phyloP scores from a whole-genome alignment of 805 yeast species.

The Zygoascus bituminiphila region DNA sequence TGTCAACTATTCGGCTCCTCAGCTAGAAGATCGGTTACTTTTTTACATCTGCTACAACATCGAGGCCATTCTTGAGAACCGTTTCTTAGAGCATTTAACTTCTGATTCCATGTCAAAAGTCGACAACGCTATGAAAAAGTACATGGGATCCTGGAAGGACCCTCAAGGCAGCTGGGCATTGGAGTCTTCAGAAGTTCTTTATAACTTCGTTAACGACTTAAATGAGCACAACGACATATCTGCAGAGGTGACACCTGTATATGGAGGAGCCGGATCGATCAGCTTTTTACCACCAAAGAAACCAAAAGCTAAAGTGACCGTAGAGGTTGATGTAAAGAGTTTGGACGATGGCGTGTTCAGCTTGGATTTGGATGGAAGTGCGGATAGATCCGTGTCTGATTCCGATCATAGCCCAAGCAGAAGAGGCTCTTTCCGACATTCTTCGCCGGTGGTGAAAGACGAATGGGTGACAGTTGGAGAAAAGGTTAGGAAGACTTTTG shows the following conservation, averaged over 20 bases:
- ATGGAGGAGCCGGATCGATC: conserved; percentile 7
- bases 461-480: background rate
- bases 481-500: background rate
- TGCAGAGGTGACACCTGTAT: conserved; percentile 13
- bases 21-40: conserved; percentile 51
- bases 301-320: background rate
- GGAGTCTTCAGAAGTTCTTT: background rate
- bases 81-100: conserved; percentile 7
- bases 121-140: conserved; percentile 9
- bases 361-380: background rate
- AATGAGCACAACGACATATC: conserved; percentile 23
- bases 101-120: conserved; percentile 6
- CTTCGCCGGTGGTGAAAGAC: background rate
- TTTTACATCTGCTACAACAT: conserved; percentile 63
- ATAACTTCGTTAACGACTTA: conserved; percentile 29
- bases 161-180: background rate
- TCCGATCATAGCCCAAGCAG: background rate
- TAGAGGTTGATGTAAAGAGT: background rate
- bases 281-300: conserved; percentile 6
- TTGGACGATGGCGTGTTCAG: background rate
- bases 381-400: background rate
- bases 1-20: conserved; percentile 40
- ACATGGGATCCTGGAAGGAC: conserved; percentile 2
- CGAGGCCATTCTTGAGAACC: conserved; percentile 50
- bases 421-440: background rate